Evolutionary conservation across 2,329 filamentous ascomycete species (phyloP), one percentile per base, ranked within the genome.

Genomic region (Ophiostoma angusticollis): DNA sequence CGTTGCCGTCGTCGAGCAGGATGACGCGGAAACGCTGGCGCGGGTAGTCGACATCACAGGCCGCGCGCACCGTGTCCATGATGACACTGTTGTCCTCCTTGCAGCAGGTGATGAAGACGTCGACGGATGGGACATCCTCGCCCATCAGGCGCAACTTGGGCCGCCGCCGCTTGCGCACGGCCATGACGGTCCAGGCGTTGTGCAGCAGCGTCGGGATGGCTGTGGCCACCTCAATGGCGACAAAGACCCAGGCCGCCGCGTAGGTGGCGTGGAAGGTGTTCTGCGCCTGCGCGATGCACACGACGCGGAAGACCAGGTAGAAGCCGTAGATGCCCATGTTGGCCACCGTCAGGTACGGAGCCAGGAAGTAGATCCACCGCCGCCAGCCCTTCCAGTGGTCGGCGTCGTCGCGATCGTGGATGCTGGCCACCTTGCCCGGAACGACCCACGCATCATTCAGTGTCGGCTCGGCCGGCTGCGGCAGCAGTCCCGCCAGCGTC

Each of bases 61-160:
- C 68, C 4, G 64, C 72, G n/a, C 63, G 62, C 8, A 70, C 61
- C 1, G 72, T 77, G 45, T 75, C 70, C 35, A 75, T 54, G 3
- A 76, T 64, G 3, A 76, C 54, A 12, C 72, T 67, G 27, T 67
- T 58, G 1, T 71, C 64, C 48, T 77, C 72, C 12, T 67, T 67
- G 42, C 72, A 77, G 54, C 67, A 73, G 2, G 72, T 71, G 5
- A 77, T 53, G 34, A 76, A 63, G 2, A 72, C 59, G 45, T 77
- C 72, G 4, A 77, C 68, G 1, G 68, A 67, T 0, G 73, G 68
- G 4, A 66, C 62, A 3, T 65, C 56, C 9, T 62, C 57, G 12
- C 67, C 66, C 1, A 54, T 54, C n/a, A 74, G 52, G 19, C 70
- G 56, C 47, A 77, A 54, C 61, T 70, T 68, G 1, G 70, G 68